Conservation (phyloP, 305 asterid species). For the Fraxinus baroniana region DNA sequence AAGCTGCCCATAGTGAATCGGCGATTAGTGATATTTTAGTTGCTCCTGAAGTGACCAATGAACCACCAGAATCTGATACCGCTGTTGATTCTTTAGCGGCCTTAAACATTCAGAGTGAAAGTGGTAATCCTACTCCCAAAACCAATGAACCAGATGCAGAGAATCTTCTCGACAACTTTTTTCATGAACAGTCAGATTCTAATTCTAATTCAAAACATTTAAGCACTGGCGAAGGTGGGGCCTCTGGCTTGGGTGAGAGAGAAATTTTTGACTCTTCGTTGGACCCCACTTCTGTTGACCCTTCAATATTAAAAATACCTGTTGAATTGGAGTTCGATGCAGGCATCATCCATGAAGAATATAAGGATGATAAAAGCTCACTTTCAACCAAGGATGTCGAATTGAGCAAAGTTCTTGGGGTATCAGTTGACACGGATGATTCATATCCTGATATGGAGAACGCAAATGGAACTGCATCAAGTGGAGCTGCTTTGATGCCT, state of each 20-base stretch:
- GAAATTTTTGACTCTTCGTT: constrained; percentile 27
- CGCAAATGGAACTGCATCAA: constrained; percentile 31
- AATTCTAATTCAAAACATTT: constrained; percentile 33
- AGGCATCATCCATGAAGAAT: constrained; percentile 31
- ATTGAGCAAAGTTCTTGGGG: constrained; percentile 22
- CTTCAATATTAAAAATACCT: constrained; percentile 23
- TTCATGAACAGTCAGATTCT: constrained; percentile 36
- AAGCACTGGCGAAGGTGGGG: constrained; percentile 32
- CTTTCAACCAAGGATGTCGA: constrained; percentile 36
- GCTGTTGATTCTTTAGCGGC: constrained; percentile 32
- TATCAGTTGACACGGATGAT: constrained; percentile 38
- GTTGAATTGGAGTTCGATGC: constrained; percentile 37
- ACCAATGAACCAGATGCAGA: neutral
- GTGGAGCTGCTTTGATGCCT: constrained; percentile 32
- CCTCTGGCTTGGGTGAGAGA: constrained; percentile 32
- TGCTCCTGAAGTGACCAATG: constrained; percentile 44
- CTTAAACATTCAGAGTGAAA: constrained; percentile 34
- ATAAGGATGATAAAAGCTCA: constrained; percentile 35
- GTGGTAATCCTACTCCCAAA: constrained; percentile 9
- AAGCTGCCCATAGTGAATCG: constrained; percentile 37
- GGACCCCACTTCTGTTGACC: constrained; percentile 42
- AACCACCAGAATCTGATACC: constrained; percentile 38
- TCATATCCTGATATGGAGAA: constrained; percentile 28
- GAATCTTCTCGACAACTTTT: constrained; percentile 27
- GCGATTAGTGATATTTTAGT: constrained; percentile 34